A percentile compares a stretch with the other conserved stretches of the same genome.
Conservation (phyloP, 306 rosid species). For the Castanea crenata region DNA sequence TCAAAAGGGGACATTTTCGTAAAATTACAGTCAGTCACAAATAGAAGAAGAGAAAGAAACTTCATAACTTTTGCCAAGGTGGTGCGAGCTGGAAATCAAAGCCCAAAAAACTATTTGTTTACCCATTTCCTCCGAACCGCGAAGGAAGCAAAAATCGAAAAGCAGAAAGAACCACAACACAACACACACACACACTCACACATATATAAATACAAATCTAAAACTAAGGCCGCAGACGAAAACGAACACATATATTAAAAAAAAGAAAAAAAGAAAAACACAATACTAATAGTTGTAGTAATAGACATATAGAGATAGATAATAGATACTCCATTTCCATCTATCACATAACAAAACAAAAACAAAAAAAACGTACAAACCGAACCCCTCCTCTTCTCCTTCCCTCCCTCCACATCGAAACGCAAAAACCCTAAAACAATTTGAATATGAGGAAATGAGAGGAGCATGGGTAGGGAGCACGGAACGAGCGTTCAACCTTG, state of each 20-base stretch:
- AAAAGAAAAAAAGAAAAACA: too few species aligned
- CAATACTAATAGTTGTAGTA: too few species aligned
- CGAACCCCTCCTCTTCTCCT: not conserved
- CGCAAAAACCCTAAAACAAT: conserved; percentile 45
- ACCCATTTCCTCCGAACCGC: not conserved
- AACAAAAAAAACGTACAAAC: not conserved
- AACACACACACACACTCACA: not conserved
- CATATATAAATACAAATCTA: not conserved
- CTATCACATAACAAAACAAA: not conserved
- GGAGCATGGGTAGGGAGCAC: conserved; percentile 44
- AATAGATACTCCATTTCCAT: too few species aligned
- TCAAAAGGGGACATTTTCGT: not conserved
- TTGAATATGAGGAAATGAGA: conserved; percentile 40
- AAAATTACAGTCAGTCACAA: not conserved
- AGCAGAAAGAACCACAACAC: not conserved
- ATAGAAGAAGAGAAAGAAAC: not conserved
- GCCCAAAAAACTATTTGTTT: not conserved
- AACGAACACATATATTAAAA: too few species aligned
- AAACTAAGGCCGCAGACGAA: not conserved
- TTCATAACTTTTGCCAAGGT: not conserved
- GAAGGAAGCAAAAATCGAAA: not conserved
- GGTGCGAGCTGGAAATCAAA: conserved; percentile 3
- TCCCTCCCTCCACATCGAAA: not conserved
- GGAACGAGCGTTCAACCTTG: conserved; percentile 44
- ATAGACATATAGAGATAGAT: too few species aligned